Evolutionary conservation across 257 asterid species (phyloP), one percentile per base, ranked within the genome.

Genomic region (Solanum sejunctum): DNA sequence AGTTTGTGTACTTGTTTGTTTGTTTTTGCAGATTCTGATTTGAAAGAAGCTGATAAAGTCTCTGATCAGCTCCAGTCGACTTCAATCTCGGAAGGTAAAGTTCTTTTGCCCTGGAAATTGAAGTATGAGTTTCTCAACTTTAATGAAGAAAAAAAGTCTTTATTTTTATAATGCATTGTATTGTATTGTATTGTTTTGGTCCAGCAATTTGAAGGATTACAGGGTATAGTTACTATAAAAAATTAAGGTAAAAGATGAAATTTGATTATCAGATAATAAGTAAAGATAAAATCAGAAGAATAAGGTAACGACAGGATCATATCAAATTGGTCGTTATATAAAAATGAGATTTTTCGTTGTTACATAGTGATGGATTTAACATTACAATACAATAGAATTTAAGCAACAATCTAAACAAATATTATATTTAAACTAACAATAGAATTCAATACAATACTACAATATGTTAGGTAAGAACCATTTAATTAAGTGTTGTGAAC

Each of bases 51-150:
- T 88, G 96, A 92, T 87, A 91, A 91, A 86, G 91, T 93, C 58
- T 84, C 97, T 21, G 96, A 90, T 86, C 93, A 93, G 88, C 96
- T 96, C 83, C 98, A 92, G 58, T 92, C 98, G 36, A 90, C 99
- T 57, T 95, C 98, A 72, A 88, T 96, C 67, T 88, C 93, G 16
- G 95, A 89, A 84, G 98, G 98, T 94, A 82, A 3, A 3, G 1
- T 15, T 21, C 1, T 71, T 36, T 58, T 55, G 17, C 18, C 15
- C 3, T 9, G 47, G 52, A 52, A 52, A 0, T 26, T 52, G 17
- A 5, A 26, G 9, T 16, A 26, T 10, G 49, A 17, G 64, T 78
- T 36, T 16, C 2, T 52, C 28, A 21, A 52, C n/a, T 78, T 51
- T 16, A 52, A 5, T 78, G 47, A 49, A 13, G 12, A 51, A 8